phyloP scores from a whole-genome alignment of 2,329 filamentous ascomycete species.

The Pyrenophora graminea region DNA sequence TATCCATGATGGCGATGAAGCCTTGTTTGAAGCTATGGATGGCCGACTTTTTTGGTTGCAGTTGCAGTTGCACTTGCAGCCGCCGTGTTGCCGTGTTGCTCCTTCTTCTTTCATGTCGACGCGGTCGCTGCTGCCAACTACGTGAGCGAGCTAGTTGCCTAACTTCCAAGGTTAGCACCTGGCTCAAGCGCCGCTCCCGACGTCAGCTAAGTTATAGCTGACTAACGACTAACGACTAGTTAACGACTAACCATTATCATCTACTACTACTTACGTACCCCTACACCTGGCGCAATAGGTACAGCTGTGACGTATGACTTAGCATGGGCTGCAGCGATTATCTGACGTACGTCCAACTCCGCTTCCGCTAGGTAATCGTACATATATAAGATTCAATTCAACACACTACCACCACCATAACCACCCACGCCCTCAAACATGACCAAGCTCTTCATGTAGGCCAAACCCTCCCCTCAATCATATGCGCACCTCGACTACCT shows the following conservation, averaged over 20 bases:
- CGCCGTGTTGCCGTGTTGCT: slow-evolving; percentile 1
- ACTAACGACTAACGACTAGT: too few species aligned
- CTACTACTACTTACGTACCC: too few species aligned
- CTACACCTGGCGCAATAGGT: too few species aligned
- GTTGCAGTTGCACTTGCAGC: not conserved
- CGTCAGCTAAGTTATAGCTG: too few species aligned
- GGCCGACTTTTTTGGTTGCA: not conserved
- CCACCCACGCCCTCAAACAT: slow-evolving; percentile 12
- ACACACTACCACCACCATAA: not conserved
- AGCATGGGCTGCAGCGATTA: too few species aligned
- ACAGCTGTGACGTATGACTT: slow-evolving; percentile 11
- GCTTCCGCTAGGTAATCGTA: not conserved
- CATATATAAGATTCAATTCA: not conserved
- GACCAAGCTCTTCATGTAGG: slow-evolving; percentile 38
- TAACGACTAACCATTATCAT: too few species aligned
- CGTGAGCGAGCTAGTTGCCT: not conserved
- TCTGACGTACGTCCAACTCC: not conserved
- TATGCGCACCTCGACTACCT: too few species aligned
- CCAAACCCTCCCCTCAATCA: not conserved
- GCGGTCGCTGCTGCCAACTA: slow-evolving; percentile 1
- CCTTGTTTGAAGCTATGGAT: not conserved
- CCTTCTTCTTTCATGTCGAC: slow-evolving; percentile 9
- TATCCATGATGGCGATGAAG: slow-evolving; percentile 70
- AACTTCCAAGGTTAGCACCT: not conserved
- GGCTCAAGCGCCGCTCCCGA: slow-evolving; percentile 8